Evolutionary conservation across 1,139 yeast species (phyloP).

Genomic region (Yamadazyma dendronema): DNA sequence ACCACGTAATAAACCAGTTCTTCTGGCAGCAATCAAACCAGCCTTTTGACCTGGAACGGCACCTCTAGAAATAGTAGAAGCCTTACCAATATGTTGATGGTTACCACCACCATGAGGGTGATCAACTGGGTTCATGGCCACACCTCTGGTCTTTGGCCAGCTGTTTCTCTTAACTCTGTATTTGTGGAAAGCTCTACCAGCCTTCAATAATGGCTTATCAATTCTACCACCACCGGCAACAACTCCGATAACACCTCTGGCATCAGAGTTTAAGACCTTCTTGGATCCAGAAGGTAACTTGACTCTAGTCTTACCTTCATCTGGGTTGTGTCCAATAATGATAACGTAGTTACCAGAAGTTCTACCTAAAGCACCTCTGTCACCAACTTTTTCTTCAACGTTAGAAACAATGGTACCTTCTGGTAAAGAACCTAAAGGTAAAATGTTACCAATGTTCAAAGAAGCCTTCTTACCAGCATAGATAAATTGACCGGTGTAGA

Average conservation of each 20-base stretch:
- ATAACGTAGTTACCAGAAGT: slow-evolving; percentile 99
- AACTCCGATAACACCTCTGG: slow-evolving; percentile 99
- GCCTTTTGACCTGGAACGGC: slow-evolving; percentile 99
- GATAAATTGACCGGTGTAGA: slow-evolving; percentile 98
- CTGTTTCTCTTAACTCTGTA: slow-evolving; percentile 98
- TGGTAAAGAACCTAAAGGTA: slow-evolving; percentile 96
- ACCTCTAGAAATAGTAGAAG: slow-evolving; percentile 98
- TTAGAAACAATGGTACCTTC: slow-evolving; percentile 99
- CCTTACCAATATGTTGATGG: slow-evolving; percentile 99
- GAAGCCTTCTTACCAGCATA: slow-evolving; percentile 99
- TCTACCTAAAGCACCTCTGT: slow-evolving; percentile 99
- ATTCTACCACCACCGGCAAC: slow-evolving; percentile 99
- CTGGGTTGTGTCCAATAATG: slow-evolving; percentile 98
- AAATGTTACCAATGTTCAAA: slow-evolving; percentile 94
- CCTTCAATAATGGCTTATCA: slow-evolving; percentile 98
- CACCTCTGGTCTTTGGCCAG: slow-evolving; percentile 99
- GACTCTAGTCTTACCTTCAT: slow-evolving; percentile 97
- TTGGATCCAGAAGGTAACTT: slow-evolving; percentile 99
- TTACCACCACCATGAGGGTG: slow-evolving; percentile 99
- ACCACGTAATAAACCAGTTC: slow-evolving; percentile 99
- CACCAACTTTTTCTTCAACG: slow-evolving; percentile 99
- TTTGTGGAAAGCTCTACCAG: slow-evolving; percentile 99
- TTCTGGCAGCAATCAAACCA: slow-evolving; percentile 99
- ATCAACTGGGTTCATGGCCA: slow-evolving; percentile 98
- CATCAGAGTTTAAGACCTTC: slow-evolving; percentile 91